These are phyloP conservation scores for Candida multigemmis DNA, from an alignment of 805 yeast genomes.

Conservation along the genomic window DNA sequence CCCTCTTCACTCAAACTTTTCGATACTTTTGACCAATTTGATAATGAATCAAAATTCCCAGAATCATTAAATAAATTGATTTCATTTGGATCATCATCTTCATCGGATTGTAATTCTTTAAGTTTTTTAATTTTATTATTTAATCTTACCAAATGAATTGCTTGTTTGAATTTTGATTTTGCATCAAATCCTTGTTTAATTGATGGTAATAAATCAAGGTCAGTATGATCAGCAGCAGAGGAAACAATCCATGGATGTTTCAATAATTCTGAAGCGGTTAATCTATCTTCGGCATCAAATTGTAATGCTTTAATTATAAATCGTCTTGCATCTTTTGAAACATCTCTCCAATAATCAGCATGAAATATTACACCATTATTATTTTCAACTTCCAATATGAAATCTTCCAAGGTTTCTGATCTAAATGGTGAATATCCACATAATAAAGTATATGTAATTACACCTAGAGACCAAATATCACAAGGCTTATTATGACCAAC, in stretches of 20 bases:
- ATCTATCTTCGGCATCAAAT: conserved; percentile 57
- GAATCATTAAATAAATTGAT: conserved; percentile 31
- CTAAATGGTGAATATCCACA: conserved; percentile 92
- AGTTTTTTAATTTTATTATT: conserved; percentile 71
- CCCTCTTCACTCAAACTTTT: conserved; percentile 12
- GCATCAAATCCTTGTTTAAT: conserved; percentile 79
- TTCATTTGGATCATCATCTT: conserved; percentile 45
- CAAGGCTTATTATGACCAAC: conserved; percentile 92
- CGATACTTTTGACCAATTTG: conserved; percentile 19
- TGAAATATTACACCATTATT: conserved; percentile 81
- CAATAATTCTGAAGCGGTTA: conserved; percentile 57
- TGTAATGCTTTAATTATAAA: conserved; percentile 68
- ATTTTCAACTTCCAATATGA: conserved; percentile 65
- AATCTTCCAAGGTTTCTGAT: conserved; percentile 74
- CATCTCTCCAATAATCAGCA: conserved; percentile 75
- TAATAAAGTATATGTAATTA: conserved; percentile 78
- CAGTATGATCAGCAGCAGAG: conserved; percentile 39
- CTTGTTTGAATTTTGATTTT: conserved; percentile 74
- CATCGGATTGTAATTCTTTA: conserved; percentile 49
- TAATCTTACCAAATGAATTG: conserved; percentile 75
- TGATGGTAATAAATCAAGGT: conserved; percentile 69
- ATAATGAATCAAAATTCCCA: conserved; percentile 12
- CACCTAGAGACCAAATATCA: conserved; percentile 94
- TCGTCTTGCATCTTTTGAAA: conserved; percentile 71
- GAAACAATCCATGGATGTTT: conserved; percentile 61